A percentile compares a stretch with the other conserved stretches of the same genome.
phyloP scores from a whole-genome alignment of 2,329 filamentous ascomycete genomes.

The Colletotrichum kahawae region DNA sequence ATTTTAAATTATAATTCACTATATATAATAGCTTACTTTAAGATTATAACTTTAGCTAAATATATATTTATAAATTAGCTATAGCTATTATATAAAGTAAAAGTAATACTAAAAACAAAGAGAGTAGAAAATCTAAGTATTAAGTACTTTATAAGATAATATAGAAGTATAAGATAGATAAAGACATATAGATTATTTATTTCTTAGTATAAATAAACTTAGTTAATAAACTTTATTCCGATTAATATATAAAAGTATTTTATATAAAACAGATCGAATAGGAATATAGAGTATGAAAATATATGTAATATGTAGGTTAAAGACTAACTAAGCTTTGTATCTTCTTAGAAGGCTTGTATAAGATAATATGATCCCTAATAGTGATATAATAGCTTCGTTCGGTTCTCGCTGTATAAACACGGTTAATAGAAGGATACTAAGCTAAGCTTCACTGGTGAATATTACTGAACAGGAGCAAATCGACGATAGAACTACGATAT shows the following conservation, averaged over 20 bases:
- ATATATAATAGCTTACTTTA: background rate
- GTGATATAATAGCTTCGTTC: no score
- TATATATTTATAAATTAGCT: background rate
- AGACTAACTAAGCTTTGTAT: background rate
- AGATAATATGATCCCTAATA: background rate
- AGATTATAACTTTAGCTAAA: background rate
- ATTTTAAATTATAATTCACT: constrained; percentile 30
- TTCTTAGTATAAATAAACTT: background rate
- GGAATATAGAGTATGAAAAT: background rate
- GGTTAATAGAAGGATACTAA: no score
- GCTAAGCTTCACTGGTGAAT: no score
- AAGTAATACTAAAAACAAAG: background rate
- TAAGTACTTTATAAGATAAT: background rate
- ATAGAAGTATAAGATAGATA: background rate
- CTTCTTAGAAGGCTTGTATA: background rate
- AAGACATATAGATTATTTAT: background rate
- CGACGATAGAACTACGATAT: no score
- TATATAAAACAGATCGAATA: background rate
- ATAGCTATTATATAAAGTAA: background rate
- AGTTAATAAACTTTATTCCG: background rate
- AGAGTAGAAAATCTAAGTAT: background rate
- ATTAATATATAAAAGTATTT: background rate
- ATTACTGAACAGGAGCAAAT: no score
- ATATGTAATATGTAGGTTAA: background rate
- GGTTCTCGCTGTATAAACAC: no score